Conservation (phyloP, 306 rosid species). For the Sicyos baderoa region DNA sequence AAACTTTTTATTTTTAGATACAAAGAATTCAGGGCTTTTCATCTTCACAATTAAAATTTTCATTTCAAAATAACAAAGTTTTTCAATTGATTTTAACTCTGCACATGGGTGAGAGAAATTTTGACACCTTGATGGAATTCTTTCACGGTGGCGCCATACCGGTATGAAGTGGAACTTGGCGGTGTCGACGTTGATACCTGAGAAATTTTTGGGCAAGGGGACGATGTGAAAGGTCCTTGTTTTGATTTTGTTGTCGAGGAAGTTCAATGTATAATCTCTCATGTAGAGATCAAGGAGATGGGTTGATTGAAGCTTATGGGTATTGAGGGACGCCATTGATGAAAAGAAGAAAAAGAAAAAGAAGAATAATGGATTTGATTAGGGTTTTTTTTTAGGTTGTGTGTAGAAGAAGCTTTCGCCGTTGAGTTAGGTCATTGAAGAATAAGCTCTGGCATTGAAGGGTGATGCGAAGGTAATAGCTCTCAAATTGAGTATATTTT, state of each 20-base stretch:
- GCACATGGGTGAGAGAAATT: constrained; percentile 70
- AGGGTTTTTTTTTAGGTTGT: no score
- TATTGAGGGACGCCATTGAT: no score
- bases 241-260: constrained; percentile 32
- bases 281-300: constrained; percentile 82
- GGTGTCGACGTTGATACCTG: no score
- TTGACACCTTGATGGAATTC: constrained; percentile 61
- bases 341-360: not conserved
- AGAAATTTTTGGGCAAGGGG: constrained; percentile 57
- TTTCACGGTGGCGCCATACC: constrained; percentile 70
- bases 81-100: no score
- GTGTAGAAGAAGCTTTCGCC: no score
- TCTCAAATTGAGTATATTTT: no score
- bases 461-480: constrained; percentile 11
- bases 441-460: not conserved
- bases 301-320: no score
- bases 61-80: no score
- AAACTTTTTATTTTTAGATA: no score
- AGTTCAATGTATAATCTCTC: constrained; percentile 66
- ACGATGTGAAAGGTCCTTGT: constrained; percentile 57
- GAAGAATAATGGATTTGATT: not conserved
- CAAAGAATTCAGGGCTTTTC: no score
- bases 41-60: no score
- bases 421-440: not conserved
- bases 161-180: no score